phyloP scores from a whole-genome alignment of 2,329 filamentous ascomycete species.

The Neopestalotiopsis clavispora region DNA sequence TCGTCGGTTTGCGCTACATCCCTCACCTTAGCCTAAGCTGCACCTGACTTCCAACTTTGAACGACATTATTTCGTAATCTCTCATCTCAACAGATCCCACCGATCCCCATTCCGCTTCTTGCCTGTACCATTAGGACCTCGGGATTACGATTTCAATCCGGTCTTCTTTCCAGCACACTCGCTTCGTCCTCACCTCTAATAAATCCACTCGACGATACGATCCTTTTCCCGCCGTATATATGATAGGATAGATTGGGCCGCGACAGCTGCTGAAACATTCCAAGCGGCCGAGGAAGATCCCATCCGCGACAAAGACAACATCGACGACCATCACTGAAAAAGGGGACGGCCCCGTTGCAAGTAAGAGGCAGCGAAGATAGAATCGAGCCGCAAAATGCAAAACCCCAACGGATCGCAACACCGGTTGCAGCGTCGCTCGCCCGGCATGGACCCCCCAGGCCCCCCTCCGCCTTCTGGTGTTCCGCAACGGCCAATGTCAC shows the following conservation, averaged over 20 bases:
- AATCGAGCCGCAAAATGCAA: conserved; percentile 49
- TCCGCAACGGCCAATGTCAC: conserved; percentile 64
- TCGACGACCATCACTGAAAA: conserved; percentile 22
- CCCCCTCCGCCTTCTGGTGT: conserved; percentile 55
- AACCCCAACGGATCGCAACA: conserved; percentile 56
- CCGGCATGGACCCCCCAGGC: conserved; percentile 61
- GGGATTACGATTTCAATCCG: not conserved
- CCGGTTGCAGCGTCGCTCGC: conserved; percentile 64
- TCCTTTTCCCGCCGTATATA: conserved; percentile 6
- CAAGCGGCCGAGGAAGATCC: not conserved
- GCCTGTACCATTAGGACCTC: not conserved
- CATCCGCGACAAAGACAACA: conserved; percentile 24
- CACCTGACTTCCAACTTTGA: conserved; percentile 1
- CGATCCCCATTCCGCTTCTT: not conserved
- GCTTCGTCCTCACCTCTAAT: not conserved
- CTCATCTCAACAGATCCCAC: not conserved
- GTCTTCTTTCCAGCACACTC: not conserved
- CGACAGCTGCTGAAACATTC: conserved; percentile 6
- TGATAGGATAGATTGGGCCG: conserved; percentile 12
- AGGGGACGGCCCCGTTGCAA: not conserved
- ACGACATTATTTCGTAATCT: conserved; percentile 6
- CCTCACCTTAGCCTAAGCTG: not conserved
- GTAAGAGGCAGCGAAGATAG: not conserved
- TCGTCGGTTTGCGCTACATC: conserved; percentile 10
- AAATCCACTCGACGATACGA: conserved; percentile 5